A percentile compares a stretch with the other conserved stretches of the same genome.
These are phyloP conservation scores for Suhomyces sp. DNA, from an alignment of 805 yeast species.

Conservation along the genomic window DNA sequence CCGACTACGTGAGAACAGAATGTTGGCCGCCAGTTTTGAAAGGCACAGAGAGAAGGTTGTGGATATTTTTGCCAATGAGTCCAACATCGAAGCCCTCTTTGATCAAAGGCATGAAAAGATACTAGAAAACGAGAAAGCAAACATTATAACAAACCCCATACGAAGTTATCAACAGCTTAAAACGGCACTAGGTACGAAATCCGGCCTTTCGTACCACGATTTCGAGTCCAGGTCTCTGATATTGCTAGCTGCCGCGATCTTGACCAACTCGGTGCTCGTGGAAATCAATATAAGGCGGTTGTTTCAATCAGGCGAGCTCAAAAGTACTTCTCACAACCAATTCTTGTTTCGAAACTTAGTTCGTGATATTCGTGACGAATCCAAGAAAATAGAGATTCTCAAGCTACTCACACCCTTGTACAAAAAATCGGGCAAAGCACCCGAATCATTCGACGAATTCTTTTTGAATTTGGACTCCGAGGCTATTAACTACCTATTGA, in stretches of 20 bases:
- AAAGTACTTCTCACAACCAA: background rate
- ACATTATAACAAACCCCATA: background rate
- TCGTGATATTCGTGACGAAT: constrained; percentile 13
- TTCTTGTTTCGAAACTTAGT: constrained; percentile 18
- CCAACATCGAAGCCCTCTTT: constrained; percentile 11
- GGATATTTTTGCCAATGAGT: constrained; percentile 8
- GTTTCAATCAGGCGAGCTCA: constrained; percentile 7
- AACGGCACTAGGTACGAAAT: background rate
- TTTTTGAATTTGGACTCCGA: constrained; percentile 11
- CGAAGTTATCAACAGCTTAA: background rate
- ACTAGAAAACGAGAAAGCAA: background rate
- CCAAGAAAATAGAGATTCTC: constrained; percentile 16
- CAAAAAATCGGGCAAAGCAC: constrained; percentile 8
- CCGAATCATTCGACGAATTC: constrained; percentile 13
- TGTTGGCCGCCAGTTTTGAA: constrained; percentile 11
- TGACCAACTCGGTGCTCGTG: constrained; percentile 25
- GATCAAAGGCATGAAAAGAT: background rate
- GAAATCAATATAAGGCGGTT: constrained; percentile 27
- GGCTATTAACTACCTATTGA: constrained; percentile 9
- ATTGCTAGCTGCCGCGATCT: constrained; percentile 17
- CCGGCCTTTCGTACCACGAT: constrained; percentile 9
- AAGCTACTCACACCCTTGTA: constrained; percentile 11
- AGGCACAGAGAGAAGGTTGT: constrained; percentile 11
- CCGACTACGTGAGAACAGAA: constrained; percentile 3
- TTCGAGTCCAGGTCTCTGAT: constrained; percentile 22